Conservation (phyloP, 2,329 filamentous ascomycete genomes). For the Arthrobotrys musiformis region DNA sequence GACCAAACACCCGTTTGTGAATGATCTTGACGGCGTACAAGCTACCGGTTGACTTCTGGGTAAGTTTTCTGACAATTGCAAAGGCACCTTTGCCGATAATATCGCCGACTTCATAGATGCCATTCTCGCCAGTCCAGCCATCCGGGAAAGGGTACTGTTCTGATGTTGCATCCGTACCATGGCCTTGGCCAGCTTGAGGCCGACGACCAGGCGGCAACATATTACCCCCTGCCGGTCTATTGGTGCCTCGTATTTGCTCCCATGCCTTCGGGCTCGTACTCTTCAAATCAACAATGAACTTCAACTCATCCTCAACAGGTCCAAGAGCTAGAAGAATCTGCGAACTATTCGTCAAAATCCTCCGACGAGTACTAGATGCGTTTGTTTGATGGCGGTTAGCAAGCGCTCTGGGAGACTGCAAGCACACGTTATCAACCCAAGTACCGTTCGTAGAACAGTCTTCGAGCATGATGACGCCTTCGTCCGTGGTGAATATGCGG, state of each 20-base stretch:
- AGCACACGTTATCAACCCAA: slow-evolving; percentile 75
- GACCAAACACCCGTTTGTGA: slow-evolving; percentile 81
- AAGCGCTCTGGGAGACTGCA: slow-evolving; percentile 41
- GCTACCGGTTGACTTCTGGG: slow-evolving; percentile 82
- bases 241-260: slow-evolving; percentile 35
- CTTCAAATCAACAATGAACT: slow-evolving; percentile 87
- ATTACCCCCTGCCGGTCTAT: slow-evolving; percentile 12
- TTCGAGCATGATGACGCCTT: slow-evolving; percentile 88
- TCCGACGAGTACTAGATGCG: slow-evolving; percentile 58
- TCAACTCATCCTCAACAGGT: slow-evolving; percentile 70
- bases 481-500: slow-evolving; percentile 87
- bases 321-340: slow-evolving; percentile 60
- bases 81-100: slow-evolving; percentile 93
- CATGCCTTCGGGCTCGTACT: slow-evolving; percentile 36
- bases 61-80: slow-evolving; percentile 90
- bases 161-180: slow-evolving; percentile 46
- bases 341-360: slow-evolving; percentile 61
- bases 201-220: slow-evolving; percentile 52
- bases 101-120: slow-evolving; percentile 80
- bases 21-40: slow-evolving; percentile 94
- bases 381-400: slow-evolving; percentile 41
- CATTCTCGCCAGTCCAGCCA: slow-evolving; percentile 84
- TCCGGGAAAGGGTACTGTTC: slow-evolving; percentile 62
- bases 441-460: slow-evolving; percentile 98
- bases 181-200: slow-evolving; percentile 46